Conservation (phyloP, 2,329 filamentous ascomycete species). For the Grosmannia penicillata region DNA sequence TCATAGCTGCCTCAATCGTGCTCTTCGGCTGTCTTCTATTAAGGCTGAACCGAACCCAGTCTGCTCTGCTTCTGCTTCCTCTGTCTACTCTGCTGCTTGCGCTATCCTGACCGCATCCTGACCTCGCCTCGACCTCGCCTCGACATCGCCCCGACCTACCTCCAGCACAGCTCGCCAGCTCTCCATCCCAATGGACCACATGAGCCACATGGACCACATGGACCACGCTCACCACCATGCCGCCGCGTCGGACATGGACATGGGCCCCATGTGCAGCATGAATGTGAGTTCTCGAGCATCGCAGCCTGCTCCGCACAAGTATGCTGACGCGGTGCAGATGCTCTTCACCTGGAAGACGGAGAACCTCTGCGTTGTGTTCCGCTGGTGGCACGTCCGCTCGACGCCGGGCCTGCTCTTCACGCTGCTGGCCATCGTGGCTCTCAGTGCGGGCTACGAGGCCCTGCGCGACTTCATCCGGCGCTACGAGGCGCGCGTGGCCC, state of each 20-base stretch:
- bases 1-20: conserved; percentile 1
- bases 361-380: conserved; percentile 93
- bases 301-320: background rate
- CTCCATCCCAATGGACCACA: background rate
- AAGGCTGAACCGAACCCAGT: background rate
- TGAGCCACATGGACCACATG: conserved; percentile 16
- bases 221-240: conserved; percentile 33
- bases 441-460: conserved; percentile 88
- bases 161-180: no score
- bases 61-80: background rate
- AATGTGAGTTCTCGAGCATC: conserved; percentile 48
- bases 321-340: conserved; percentile 46
- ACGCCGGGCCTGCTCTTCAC: conserved; percentile 65
- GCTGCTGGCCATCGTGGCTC: conserved; percentile 63
- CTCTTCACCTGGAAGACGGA: conserved; percentile 92
- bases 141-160: no score
- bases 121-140: no score
- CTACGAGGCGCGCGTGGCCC: conserved; percentile 51
- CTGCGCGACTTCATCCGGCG: conserved; percentile 61
- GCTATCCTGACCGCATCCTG: no score
- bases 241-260: conserved; percentile 40
- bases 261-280: conserved; percentile 68
- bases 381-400: conserved; percentile 71
- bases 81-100: background rate
- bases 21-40: background rate